These are phyloP conservation scores for Boletus rubropictus DNA, from an alignment of 768 basidiomycete species.

Conservation along the genomic window DNA sequence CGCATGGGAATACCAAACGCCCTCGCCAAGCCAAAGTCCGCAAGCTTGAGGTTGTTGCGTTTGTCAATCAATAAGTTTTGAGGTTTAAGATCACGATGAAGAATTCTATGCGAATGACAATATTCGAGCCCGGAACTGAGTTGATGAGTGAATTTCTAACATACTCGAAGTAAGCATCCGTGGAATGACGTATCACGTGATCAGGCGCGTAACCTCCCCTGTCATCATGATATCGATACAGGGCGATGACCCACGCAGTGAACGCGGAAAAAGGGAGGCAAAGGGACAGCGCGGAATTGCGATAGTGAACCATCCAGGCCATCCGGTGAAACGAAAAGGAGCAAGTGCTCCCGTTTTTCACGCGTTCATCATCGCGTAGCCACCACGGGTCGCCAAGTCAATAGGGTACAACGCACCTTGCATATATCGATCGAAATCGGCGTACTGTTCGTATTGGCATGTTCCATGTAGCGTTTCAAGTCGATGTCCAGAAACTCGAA, in stretches of 20 bases:
- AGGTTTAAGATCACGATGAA: conserved; percentile 96
- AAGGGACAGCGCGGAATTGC: background rate
- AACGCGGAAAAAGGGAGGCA: background rate
- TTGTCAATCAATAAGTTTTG: conserved; percentile 94
- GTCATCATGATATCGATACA: conserved; percentile 17
- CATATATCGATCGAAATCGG: conserved; percentile 70
- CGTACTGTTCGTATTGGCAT: conserved; percentile 61
- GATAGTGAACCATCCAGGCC: conserved; percentile 3
- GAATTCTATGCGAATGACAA: conserved; percentile 91
- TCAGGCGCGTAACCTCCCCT: conserved; percentile 21
- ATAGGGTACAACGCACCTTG: conserved; percentile 56
- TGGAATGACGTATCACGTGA: conserved; percentile 28
- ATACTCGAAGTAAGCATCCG: conserved; percentile 9
- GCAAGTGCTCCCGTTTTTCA: conserved; percentile 2
- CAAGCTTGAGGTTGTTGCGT: conserved; percentile 86
- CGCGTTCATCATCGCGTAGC: conserved; percentile 23
- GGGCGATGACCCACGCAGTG: conserved; percentile 2
- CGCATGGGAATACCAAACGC: conserved; percentile 98
- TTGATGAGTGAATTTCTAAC: conserved; percentile 93
- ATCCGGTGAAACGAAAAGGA: conserved; percentile 9
- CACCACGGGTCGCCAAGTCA: conserved; percentile 3
- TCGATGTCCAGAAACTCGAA: conserved; percentile 98
- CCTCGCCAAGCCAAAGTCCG: conserved; percentile 92
- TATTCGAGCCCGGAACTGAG: conserved; percentile 86
- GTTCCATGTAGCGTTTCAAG: conserved; percentile 95